These are phyloP conservation scores for Naumovozyma castellii DNA, from an alignment of 805 yeast genomes.

Conservation along the genomic window DNA sequence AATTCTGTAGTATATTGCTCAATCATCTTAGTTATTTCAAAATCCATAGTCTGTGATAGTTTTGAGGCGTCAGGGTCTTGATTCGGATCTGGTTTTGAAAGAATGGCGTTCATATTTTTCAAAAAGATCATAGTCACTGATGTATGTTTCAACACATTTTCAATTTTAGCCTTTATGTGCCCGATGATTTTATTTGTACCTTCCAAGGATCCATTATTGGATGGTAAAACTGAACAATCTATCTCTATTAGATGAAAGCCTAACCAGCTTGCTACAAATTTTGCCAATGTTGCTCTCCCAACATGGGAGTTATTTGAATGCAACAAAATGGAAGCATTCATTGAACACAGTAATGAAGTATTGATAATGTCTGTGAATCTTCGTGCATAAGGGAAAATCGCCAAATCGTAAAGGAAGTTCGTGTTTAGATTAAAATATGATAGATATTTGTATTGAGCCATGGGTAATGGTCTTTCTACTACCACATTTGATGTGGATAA, in stretches of 20 bases:
- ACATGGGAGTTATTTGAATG: constrained; percentile 64
- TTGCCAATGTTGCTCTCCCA: constrained; percentile 65
- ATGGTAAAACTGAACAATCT: constrained; percentile 46
- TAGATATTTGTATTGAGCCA: constrained; percentile 33
- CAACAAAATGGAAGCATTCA: constrained; percentile 56
- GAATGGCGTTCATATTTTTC: constrained; percentile 69
- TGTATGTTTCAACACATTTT: constrained; percentile 42
- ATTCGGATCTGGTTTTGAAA: constrained; percentile 55
- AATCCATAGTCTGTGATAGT: constrained; percentile 25
- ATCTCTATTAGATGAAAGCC: constrained; percentile 62
- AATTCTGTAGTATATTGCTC: constrained; percentile 39
- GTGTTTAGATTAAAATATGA: constrained; percentile 38
- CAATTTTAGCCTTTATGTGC: constrained; percentile 63
- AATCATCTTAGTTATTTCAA: constrained; percentile 50
- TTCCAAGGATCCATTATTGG: constrained; percentile 49
- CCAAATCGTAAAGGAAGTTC: constrained; percentile 29
- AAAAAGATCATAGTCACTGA: constrained; percentile 44
- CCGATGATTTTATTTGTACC: constrained; percentile 77
- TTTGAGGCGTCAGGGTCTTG: constrained; percentile 32
- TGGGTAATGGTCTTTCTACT: constrained; percentile 30
- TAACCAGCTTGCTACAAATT: constrained; percentile 42
- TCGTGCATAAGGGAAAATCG: constrained; percentile 39
- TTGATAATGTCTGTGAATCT: constrained; percentile 44
- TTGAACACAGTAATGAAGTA: constrained; percentile 37
- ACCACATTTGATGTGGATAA: constrained; percentile 60